Conservation (phyloP, 768 basidiomycete genomes). For the Xanthoconium stramineum region DNA sequence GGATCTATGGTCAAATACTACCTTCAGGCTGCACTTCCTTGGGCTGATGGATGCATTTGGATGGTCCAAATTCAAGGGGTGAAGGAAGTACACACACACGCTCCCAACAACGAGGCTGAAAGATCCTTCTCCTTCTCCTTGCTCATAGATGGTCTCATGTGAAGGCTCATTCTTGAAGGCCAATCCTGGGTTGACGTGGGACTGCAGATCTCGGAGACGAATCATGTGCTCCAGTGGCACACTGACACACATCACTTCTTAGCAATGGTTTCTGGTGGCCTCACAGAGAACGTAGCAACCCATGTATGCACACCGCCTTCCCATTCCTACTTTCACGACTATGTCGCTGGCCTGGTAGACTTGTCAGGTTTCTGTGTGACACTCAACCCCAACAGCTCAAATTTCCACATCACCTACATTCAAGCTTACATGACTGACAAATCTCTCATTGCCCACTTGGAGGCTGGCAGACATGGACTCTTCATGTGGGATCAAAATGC, state of each 20-base stretch:
- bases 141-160: neutral
- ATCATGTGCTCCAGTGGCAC: constrained; percentile 5
- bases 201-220: constrained; percentile 1
- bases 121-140: neutral
- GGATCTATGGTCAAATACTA: neutral
- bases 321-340: neutral
- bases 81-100: constrained; percentile 3
- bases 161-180: neutral
- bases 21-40: neutral
- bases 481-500: constrained; percentile 2
- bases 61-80: constrained; percentile 7
- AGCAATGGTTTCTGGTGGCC: neutral
- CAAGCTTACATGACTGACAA: constrained; percentile 6
- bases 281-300: neutral
- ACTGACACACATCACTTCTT: constrained; percentile 1
- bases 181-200: constrained; percentile 7
- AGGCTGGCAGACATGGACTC: constrained; percentile 4
- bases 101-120: neutral
- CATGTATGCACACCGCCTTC: neutral
- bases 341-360: neutral
- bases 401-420: neutral
- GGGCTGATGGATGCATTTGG: neutral
- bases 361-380: neutral
- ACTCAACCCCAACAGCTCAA: neutral
- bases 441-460: constrained; percentile 2